Conservation (phyloP, 371 early-diverging fungal species). For the Mucor mucedo region DNA sequence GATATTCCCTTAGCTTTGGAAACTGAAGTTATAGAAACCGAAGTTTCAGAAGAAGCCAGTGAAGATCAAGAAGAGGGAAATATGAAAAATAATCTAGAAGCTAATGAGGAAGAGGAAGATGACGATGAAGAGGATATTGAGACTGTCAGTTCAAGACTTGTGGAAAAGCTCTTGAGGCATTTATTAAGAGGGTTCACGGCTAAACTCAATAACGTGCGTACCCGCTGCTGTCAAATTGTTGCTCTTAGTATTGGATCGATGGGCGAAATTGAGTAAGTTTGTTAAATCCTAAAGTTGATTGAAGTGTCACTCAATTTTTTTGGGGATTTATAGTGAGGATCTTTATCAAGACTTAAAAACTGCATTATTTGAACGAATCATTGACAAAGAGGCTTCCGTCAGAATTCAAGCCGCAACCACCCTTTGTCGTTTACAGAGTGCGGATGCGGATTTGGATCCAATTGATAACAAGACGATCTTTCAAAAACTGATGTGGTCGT, state of each 20-base stretch:
- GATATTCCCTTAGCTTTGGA: neutral
- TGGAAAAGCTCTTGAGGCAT: constrained; percentile 70
- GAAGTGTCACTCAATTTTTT: neutral
- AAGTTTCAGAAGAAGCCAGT: neutral
- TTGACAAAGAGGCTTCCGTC: constrained; percentile 84
- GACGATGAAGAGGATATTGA: constrained; percentile 49
- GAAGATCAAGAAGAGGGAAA: neutral
- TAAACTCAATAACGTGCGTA: constrained; percentile 76
- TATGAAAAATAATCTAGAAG: no score
- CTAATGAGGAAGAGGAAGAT: no score
- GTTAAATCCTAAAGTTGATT: neutral
- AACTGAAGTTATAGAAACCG: neutral
- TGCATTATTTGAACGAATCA: constrained; percentile 70
- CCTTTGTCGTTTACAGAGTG: constrained; percentile 75
- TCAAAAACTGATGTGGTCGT: constrained; percentile 62
- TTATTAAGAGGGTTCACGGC: constrained; percentile 76
- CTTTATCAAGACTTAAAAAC: constrained; percentile 71
- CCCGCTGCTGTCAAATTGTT: constrained; percentile 81
- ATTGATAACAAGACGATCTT: constrained; percentile 66
- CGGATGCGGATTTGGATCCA: constrained; percentile 57
- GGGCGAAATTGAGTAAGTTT: constrained; percentile 81
- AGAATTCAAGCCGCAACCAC: constrained; percentile 84
- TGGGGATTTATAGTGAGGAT: constrained; percentile 62
- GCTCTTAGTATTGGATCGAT: constrained; percentile 76
- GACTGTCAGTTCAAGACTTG: constrained; percentile 74